A percentile compares a stretch with the other conserved stretches of the same genome.
These are phyloP conservation scores for Hibiscus trionum DNA, from an alignment of 345 rosid species.

Conservation along the genomic window DNA sequence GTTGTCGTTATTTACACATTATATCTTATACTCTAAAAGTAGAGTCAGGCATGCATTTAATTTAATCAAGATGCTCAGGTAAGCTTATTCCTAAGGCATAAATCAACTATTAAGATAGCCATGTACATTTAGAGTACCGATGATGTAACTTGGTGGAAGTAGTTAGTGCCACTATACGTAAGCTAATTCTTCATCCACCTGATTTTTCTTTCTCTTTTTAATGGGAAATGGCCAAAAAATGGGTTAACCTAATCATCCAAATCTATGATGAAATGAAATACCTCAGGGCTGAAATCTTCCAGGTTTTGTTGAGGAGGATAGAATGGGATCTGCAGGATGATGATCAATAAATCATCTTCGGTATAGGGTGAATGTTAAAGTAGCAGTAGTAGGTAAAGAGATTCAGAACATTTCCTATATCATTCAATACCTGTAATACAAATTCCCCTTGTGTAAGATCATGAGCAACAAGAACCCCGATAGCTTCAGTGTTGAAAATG, in stretches of 20 bases:
- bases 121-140: not conserved
- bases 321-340: constrained; percentile 59
- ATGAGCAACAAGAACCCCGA: constrained; percentile 94
- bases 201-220: not conserved
- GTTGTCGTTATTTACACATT: not conserved
- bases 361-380: not conserved
- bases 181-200: not conserved
- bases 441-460: constrained; percentile 88
- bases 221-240: not conserved
- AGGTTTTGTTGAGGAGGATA: constrained; percentile 92
- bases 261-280: constrained; percentile 21
- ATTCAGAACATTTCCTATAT: not conserved
- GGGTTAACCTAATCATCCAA: not conserved
- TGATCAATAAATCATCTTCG: constrained; percentile 8
- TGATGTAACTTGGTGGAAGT: not conserved
- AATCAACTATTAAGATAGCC: not conserved
- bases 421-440: constrained; percentile 61
- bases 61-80: not conserved
- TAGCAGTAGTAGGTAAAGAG: not conserved
- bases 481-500: constrained; percentile 77
- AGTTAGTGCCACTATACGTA: not conserved
- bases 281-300: constrained; percentile 68
- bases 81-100: not conserved
- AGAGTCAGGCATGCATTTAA: not conserved
- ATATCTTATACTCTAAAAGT: not conserved